Percentiles rank a stretch among this genome's conserved stretches.
These are phyloP conservation scores for Fimicolochytrium jonesii DNA, from an alignment of 192 early-diverging fungal species.

Conservation along the genomic window DNA sequence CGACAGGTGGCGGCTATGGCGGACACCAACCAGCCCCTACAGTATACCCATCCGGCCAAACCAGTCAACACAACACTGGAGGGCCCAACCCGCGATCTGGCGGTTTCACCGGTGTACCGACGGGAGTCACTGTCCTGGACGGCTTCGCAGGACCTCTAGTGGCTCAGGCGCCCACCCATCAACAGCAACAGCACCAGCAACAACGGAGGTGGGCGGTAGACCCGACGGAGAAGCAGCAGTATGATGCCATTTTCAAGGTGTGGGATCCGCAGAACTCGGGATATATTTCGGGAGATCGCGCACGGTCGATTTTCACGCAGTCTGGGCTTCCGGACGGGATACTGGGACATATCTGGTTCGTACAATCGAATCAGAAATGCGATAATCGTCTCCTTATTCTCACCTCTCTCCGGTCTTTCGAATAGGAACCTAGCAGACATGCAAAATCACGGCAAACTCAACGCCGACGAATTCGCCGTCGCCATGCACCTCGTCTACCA, in stretches of 20 bases:
- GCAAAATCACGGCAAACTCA: slow-evolving; percentile 82
- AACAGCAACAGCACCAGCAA: neutral
- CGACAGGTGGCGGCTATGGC: too few relatives aligned
- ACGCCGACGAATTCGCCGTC: slow-evolving; percentile 91
- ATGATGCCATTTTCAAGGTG: slow-evolving; percentile 66
- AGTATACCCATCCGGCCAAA: too few relatives aligned
- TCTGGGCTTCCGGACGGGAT: slow-evolving; percentile 65
- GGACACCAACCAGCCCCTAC: too few relatives aligned
- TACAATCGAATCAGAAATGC: neutral
- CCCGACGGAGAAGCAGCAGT: slow-evolving; percentile 39
- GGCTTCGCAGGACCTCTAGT: slow-evolving; percentile 32
- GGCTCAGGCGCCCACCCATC: slow-evolving; percentile 6
- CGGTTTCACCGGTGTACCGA: slow-evolving; percentile 5
- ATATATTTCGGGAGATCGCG: slow-evolving; percentile 65
- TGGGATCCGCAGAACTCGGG: slow-evolving; percentile 68
- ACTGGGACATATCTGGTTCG: slow-evolving; percentile 74
- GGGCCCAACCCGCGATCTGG: slow-evolving; percentile 10
- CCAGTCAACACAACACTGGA: neutral
- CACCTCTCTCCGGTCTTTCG: neutral
- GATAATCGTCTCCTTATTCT: neutral
- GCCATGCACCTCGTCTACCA: slow-evolving; percentile 96
- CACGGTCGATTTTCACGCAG: slow-evolving; percentile 68
- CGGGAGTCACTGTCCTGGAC: slow-evolving; percentile 22
- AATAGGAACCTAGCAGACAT: slow-evolving; percentile 71
- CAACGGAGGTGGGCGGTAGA: slow-evolving; percentile 40